These are phyloP conservation scores for Jimgerdemannia flammicorona DNA, from an alignment of 192 early-diverging fungal species.

Conservation along the genomic window DNA sequence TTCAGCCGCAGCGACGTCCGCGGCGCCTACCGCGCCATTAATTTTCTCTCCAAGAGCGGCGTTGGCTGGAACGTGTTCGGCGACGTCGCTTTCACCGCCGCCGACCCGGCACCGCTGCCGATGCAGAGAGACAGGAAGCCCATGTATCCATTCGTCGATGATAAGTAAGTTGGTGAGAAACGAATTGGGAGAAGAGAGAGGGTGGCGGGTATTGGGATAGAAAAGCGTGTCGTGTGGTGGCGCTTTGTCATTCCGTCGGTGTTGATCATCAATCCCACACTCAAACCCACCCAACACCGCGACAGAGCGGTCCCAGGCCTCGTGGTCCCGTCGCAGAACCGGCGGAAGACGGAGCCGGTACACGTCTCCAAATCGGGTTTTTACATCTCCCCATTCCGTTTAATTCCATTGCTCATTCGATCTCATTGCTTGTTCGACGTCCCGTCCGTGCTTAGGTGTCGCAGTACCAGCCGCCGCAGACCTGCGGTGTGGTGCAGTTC, in stretches of 20 bases:
- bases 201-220: no score
- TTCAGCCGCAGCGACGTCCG: conserved; percentile 60
- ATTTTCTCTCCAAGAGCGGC: conserved; percentile 47
- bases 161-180: conserved; percentile 19
- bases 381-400: neutral
- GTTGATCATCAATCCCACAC: no score
- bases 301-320: conserved; percentile 8
- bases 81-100: conserved; percentile 56
- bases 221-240: no score
- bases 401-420: neutral
- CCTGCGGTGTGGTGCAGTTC: conserved; percentile 35
- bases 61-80: conserved; percentile 64
- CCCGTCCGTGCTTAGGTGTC: neutral
- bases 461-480: conserved; percentile 25
- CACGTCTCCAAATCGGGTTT: neutral
- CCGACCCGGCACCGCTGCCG: neutral
- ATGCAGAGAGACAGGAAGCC: conserved; percentile 31
- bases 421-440: neutral
- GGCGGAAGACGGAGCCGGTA: conserved; percentile 10
- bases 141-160: conserved; percentile 27
- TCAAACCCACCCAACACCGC: neutral
- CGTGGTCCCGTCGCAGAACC: neutral
- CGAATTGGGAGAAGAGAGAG: neutral
- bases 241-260: no score
- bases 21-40: conserved; percentile 39